Percentiles rank a stretch among this genome's conserved stretches.
These are phyloP conservation scores for Clarkia xantiana DNA, from an alignment of 345 rosid species.

Conservation along the genomic window DNA sequence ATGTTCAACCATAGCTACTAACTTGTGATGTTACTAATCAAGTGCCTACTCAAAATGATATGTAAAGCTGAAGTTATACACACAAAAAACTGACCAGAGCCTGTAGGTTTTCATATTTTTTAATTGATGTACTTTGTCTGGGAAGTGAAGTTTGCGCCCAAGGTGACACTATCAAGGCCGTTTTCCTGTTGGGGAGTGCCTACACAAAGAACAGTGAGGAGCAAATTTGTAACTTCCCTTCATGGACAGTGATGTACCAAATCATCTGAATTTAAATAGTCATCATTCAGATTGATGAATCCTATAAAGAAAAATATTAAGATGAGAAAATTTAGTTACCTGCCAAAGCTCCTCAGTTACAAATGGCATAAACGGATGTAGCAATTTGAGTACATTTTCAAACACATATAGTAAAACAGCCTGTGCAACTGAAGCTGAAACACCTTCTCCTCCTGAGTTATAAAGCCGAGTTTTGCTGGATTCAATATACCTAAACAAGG, in stretches of 20 bases:
- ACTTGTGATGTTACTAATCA: not conserved
- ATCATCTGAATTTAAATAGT: not conserved
- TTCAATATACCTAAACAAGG: conserved; percentile 70
- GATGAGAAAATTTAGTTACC: conserved; percentile 22
- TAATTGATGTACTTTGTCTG: conserved; percentile 33
- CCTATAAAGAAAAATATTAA: not conserved
- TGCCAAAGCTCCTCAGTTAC: conserved; percentile 97
- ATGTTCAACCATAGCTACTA: conserved; percentile 3
- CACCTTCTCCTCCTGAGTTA: conserved; percentile 34
- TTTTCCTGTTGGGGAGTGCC: conserved; percentile 66
- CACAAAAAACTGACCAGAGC: conserved; percentile 48
- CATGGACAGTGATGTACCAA: not conserved
- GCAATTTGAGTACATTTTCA: conserved; percentile 66
- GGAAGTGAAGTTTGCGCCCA: conserved; percentile 88
- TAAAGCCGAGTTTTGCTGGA: conserved; percentile 86
- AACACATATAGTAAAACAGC: conserved; percentile 79
- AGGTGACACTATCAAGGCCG: conserved; percentile 78
- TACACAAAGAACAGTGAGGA: conserved; percentile 14
- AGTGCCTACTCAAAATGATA: not conserved
- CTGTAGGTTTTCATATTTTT: conserved; percentile 77
- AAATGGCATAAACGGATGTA: conserved; percentile 98
- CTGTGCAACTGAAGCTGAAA: conserved; percentile 42
- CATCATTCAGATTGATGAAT: not conserved
- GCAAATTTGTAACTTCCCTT: not conserved
- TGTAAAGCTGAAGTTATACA: not conserved